phyloP scores from a whole-genome alignment of 2,329 filamentous ascomycete genomes.

The Arthrobotrys iridis region DNA sequence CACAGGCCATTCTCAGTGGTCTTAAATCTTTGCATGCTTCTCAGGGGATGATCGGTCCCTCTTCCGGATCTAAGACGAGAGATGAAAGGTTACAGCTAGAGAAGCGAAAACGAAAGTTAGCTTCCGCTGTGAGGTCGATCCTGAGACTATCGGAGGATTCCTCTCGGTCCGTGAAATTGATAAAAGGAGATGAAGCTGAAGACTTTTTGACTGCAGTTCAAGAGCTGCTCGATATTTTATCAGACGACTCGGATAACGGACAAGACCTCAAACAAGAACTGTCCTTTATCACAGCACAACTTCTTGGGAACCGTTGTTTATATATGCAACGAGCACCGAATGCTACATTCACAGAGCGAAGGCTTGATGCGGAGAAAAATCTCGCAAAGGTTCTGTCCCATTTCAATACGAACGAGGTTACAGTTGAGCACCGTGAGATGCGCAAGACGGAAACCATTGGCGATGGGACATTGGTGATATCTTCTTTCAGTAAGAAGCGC shows the following conservation, averaged over 20 bases:
- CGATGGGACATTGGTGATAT: constrained; percentile 17
- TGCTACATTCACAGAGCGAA: background rate
- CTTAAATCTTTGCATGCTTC: background rate
- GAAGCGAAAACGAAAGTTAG: constrained; percentile 24
- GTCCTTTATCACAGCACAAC: background rate
- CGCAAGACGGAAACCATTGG: background rate
- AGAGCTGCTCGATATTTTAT: constrained; percentile 32
- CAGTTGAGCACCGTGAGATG: background rate
- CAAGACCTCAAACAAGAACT: constrained; percentile 27
- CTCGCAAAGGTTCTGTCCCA: background rate
- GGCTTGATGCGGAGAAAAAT: background rate
- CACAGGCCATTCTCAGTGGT: background rate
- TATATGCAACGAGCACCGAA: constrained; percentile 35
- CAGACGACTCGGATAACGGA: constrained; percentile 15
- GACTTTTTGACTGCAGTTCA: constrained; percentile 25
- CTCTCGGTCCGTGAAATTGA: background rate
- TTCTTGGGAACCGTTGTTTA: constrained; percentile 7
- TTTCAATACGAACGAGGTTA: background rate
- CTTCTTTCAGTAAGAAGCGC: background rate
- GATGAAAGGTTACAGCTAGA: constrained; percentile 17
- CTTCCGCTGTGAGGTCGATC: constrained; percentile 10
- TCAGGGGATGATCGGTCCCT: background rate
- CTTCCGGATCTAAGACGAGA: background rate
- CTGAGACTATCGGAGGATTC: constrained; percentile 15
- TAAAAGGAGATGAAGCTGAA: constrained; percentile 32